These are phyloP conservation scores for Thalassia testudinum DNA, from an alignment of 116 monocot species.

Conservation along the genomic window DNA sequence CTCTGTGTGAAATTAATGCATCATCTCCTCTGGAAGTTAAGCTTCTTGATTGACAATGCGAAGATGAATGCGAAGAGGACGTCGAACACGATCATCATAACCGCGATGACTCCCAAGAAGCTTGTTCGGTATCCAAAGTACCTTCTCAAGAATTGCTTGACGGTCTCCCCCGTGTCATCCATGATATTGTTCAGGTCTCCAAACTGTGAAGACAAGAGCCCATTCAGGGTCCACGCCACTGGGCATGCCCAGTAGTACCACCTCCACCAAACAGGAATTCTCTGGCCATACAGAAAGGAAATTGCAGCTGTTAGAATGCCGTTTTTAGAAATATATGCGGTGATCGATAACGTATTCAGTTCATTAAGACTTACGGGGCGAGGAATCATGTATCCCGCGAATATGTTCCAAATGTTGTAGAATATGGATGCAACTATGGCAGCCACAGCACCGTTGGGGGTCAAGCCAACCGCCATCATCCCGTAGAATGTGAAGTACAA, in stretches of 20 bases:
- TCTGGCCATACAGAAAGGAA: too few species aligned
- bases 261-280: constrained; percentile 89
- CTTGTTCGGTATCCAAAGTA: constrained; percentile 22
- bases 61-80: constrained; percentile 22
- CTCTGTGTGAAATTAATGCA: too few species aligned
- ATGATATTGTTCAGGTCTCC: constrained; percentile 15
- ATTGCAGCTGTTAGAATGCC: background rate
- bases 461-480: constrained; percentile 56
- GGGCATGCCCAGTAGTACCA: constrained; percentile 92
- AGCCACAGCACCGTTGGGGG: constrained; percentile 49
- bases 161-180: constrained; percentile 11
- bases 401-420: constrained; percentile 63
- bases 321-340: background rate
- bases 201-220: constrained; percentile 66
- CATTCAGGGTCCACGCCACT: constrained; percentile 71
- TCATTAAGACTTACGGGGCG: constrained; percentile 33
- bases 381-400: constrained; percentile 55
- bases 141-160: constrained; percentile 8
- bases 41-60: constrained; percentile 14
- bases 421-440: constrained; percentile 51
- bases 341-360: background rate
- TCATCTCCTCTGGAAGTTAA: constrained; percentile 35
- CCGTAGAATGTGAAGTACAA: constrained; percentile 68
- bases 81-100: constrained; percentile 10
- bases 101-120: constrained; percentile 14